Evolutionary conservation across 495 filamentous ascomycete species (phyloP).

Genomic region (Geopyxis carbonaria): DNA sequence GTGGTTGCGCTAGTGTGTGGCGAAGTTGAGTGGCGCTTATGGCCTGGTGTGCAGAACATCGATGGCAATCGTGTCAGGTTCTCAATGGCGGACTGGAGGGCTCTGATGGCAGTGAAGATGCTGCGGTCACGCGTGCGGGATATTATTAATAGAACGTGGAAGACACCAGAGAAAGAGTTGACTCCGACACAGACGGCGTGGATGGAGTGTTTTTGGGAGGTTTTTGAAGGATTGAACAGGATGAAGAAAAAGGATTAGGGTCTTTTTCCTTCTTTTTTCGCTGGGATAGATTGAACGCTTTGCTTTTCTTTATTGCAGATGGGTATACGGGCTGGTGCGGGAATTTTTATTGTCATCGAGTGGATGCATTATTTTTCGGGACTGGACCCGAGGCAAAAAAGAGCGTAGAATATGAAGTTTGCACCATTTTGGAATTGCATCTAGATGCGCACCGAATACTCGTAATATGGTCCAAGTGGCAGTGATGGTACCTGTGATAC

Average conservation of each 20-base stretch:
- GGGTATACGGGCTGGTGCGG: too few species aligned
- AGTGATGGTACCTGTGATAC: too few species aligned
- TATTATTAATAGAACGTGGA: constrained; percentile 52
- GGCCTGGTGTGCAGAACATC: constrained; percentile 61
- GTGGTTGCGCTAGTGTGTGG: constrained; percentile 71
- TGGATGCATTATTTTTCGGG: too few species aligned
- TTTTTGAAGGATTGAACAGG: constrained; percentile 21
- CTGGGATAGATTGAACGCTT: too few species aligned
- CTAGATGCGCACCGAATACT: too few species aligned
- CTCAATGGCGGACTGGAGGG: constrained; percentile 73
- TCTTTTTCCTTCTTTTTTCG: too few species aligned
- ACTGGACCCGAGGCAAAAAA: too few species aligned
- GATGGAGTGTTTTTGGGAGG: constrained; percentile 44
- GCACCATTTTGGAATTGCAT: too few species aligned
- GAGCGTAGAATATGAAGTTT: too few species aligned
- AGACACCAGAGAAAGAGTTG: constrained; percentile 48
- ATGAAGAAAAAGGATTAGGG: background rate
- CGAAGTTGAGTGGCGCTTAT: constrained; percentile 47
- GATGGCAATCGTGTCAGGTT: constrained; percentile 83
- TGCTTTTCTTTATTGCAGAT: too few species aligned
- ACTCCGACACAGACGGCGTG: constrained; percentile 51
- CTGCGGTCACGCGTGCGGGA: constrained; percentile 52
- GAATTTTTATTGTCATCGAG: too few species aligned
- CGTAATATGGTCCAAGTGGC: too few species aligned
- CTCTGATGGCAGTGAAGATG: constrained; percentile 65